Evolutionary conservation across 106 monocot genomes (phyloP), one percentile per base, ranked within the genome.

Genomic region (Agapanthus africanus): DNA sequence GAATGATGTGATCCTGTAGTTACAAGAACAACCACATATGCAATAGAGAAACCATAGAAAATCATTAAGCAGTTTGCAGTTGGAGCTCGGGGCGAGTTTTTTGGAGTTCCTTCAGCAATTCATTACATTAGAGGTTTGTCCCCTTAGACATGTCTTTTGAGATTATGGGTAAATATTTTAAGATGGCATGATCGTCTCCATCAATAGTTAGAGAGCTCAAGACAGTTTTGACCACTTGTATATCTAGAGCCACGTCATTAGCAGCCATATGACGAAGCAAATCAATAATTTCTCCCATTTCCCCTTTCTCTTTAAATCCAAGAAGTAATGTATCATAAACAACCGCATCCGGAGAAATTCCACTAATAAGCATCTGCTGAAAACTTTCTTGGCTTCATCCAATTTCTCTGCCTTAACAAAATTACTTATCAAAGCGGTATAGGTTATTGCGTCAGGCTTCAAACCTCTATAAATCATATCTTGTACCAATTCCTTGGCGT

Each of bases 201-300:
- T 75, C 77, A 46, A 66, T 68, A 35, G 56, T 61, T 44, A 88
- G 62, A 71, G 70, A 80, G 68, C 78, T 68, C 72, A 86, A 26
- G 60, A 91, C 74, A 38, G 83, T 85, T 30, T 74, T 72, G 19
- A 80, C 57, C 41, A 86, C 51, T 70, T 78, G 78, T 37, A 72
- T 21, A 42, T 95, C 95, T 34, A 84, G 76, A 37, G 60, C 71
- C 26, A 91, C 68, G 69, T 69, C 52, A 50, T 79, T 76, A 34
- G 44, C 54, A 40, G 81, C 86, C 88, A 95, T 91, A 51, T 88
- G 65, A n/a, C 49, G 79, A 59, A 95, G 73, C 51, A 91, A 78
- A 13, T 80, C 62, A 38, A 80, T 52, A 23, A 86, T 69, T 66
- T 86, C 73, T 25, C 62, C 68, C 28, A 28, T 76, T 33, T 85